Evolutionary conservation across 257 asterid species (phyloP), one percentile per base, ranked within the genome.

Genomic region (Solanum sparsipilum): DNA sequence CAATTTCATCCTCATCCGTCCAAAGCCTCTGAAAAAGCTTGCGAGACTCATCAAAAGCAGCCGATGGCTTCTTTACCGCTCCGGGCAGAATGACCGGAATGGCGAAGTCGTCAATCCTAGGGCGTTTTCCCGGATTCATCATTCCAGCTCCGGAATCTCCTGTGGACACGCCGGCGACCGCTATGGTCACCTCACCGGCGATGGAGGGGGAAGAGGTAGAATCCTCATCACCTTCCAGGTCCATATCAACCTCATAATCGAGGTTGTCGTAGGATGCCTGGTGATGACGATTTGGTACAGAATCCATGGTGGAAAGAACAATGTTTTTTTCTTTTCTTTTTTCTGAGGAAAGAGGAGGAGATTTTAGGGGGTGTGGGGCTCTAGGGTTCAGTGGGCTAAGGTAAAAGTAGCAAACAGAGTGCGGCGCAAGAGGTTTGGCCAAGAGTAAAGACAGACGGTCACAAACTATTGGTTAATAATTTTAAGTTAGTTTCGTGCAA

Each of bases 1-100:
- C 99, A 91, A 96, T 94, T 89, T 96, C 99, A 71, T 96, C 99
- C 91, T 94, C 99, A 29, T 96, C 99, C 1, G 98, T 95, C 99
- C 99, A 96, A 21, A 96, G 93, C 32, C 99, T 94, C 90, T 96
- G 99, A 89, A 96, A 96, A 20, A 96, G 96, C 92, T 94, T 94
- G 74, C 99, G 92, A 0, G 96, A 91, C 84, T 94, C 99, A 46
- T 95, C 99, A 27, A 91, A 91, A 74, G 91, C 94, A 32, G 89
- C 87, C 21, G 87, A 20, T 25, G 96, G 96, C 91, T 93, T 94
- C 89, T 92, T 94, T 87, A 58, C 75, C 21, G 75, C 88, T 87
- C 88, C 90, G 35, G 92, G 71, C 5, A 89, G 84, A 20, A 91
- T 73, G 13, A 86, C 44, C 31, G 89, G 52, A 11, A 88, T 84